These are phyloP conservation scores for Candida sphagnicola DNA, from an alignment of 805 yeast genomes.

Conservation along the genomic window DNA sequence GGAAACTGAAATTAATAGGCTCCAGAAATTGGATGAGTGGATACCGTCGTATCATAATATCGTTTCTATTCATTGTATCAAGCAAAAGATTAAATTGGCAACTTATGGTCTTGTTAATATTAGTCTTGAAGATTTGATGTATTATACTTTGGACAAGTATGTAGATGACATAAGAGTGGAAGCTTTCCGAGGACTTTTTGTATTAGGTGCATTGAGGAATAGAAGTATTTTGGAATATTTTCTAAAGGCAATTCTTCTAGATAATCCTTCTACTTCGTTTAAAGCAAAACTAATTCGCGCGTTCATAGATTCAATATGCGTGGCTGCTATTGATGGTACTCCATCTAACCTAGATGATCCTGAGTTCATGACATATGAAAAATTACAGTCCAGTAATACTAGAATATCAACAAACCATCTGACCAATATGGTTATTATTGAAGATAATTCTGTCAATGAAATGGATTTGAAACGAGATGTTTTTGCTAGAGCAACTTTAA, in stretches of 20 bases:
- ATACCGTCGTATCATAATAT: conserved; percentile 65
- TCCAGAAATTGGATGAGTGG: conserved; percentile 81
- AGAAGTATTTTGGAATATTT: conserved; percentile 56
- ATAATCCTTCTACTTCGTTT: conserved; percentile 46
- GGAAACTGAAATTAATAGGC: conserved; percentile 65
- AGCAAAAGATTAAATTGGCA: conserved; percentile 58
- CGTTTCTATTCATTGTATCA: conserved; percentile 53
- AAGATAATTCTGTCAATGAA: conserved; percentile 43
- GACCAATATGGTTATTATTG: conserved; percentile 51
- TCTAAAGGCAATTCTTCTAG: conserved; percentile 54
- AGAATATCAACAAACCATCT: conserved; percentile 9
- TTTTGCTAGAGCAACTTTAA: conserved; percentile 58
- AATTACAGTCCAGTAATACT: conserved; percentile 16
- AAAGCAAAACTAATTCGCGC: conserved; percentile 45
- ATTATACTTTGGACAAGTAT: conserved; percentile 46
- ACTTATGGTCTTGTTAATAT: conserved; percentile 49
- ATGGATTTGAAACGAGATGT: conserved; percentile 58
- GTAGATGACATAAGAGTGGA: conserved; percentile 53
- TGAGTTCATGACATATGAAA: conserved; percentile 46
- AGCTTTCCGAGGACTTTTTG: conserved; percentile 67
- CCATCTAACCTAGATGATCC: conserved; percentile 60
- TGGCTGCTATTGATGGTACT: conserved; percentile 63
- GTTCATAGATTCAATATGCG: conserved; percentile 53
- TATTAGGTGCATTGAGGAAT: conserved; percentile 76
- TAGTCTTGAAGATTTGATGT: conserved; percentile 51